Percentiles rank a stretch among this genome's conserved stretches.
These are phyloP conservation scores for Camelina neglecta DNA, from an alignment of 345 rosid species.

Conservation along the genomic window DNA sequence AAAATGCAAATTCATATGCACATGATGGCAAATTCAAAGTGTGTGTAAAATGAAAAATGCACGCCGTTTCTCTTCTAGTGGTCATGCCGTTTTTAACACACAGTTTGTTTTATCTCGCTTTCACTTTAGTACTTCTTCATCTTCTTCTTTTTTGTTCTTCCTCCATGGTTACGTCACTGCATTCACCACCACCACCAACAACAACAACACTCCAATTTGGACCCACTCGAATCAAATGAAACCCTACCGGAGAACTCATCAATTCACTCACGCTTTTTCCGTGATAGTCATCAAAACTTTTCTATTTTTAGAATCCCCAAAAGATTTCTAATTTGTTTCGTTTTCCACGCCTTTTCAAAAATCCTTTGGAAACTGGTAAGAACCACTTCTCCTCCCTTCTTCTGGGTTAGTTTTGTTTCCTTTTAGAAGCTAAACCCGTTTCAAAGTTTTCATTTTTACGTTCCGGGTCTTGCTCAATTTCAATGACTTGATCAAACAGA, in stretches of 20 bases:
- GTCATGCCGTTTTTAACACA: slow-evolving; percentile 18
- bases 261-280: slow-evolving; percentile 33
- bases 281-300: slow-evolving; percentile 18
- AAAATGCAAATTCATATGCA: too few relatives aligned
- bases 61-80: neutral
- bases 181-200: neutral
- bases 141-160: neutral
- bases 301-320: slow-evolving; percentile 25
- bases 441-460: slow-evolving; percentile 18
- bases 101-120: neutral
- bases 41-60: neutral
- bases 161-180: slow-evolving; percentile 42
- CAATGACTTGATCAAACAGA: slow-evolving; percentile 28
- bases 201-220: slow-evolving; percentile 36
- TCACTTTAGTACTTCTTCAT: neutral
- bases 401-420: neutral
- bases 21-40: too few relatives aligned
- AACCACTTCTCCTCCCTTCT: slow-evolving; percentile 6
- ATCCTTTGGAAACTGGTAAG: slow-evolving; percentile 30
- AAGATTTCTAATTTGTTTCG: slow-evolving; percentile 28
- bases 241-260: slow-evolving; percentile 41
- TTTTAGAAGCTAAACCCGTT: neutral
- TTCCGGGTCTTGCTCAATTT: slow-evolving; percentile 20
- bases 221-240: slow-evolving; percentile 37
- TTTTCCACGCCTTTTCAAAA: slow-evolving; percentile 14